A percentile compares a stretch with the other conserved stretches of the same genome.
phyloP scores from a whole-genome alignment of 495 filamentous ascomycete genomes.

The Aspergillus indologenus region DNA sequence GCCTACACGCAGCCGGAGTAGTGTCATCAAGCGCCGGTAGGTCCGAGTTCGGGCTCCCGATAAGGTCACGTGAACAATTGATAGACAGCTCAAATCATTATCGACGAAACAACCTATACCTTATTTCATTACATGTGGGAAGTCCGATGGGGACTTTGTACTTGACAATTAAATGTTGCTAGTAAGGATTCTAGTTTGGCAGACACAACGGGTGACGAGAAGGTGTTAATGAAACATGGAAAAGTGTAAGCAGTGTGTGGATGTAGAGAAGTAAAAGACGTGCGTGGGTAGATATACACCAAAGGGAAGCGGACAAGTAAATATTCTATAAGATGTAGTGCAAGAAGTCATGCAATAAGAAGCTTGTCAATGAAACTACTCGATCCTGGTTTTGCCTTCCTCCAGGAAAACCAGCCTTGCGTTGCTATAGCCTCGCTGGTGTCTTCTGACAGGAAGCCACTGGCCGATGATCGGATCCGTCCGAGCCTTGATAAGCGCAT shows the following conservation, averaged over 20 bases:
- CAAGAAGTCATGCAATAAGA: conserved; percentile 4
- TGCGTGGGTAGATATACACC: background rate
- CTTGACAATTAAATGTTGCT: no score
- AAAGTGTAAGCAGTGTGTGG: background rate
- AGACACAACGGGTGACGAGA: background rate
- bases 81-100: no score
- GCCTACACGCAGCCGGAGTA: background rate
- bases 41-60: background rate
- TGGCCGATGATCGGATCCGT: conserved; percentile 74
- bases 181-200: no score
- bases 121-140: background rate
- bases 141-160: no score
- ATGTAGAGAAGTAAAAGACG: background rate
- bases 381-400: conserved; percentile 95
- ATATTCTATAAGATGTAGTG: background rate
- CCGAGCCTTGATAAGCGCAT: conserved; percentile 71
- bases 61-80: background rate
- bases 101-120: no score
- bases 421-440: conserved; percentile 75
- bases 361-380: conserved; percentile 43
- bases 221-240: background rate
- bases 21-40: background rate
- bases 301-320: background rate
- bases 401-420: conserved; percentile 77
- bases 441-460: conserved; percentile 57